Base-by-base conservation (phyloP, 2,329 filamentous ascomycete species). In the Myriosclerotinia scirpicola region DNA sequence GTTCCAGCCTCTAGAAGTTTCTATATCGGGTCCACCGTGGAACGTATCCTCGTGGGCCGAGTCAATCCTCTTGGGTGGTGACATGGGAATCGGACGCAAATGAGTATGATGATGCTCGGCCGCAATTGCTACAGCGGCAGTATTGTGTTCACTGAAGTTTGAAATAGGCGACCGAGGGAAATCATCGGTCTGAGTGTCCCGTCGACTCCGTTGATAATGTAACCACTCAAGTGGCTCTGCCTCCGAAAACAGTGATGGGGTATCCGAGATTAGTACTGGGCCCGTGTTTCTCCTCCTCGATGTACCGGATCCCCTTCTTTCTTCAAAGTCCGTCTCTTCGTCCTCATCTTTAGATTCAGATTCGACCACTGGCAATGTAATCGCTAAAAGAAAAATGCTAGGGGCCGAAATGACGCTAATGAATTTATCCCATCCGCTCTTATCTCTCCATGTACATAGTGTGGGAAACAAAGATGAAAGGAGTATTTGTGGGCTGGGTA, bases 301-400 rank as follows among this genome's bases (percentile, higher is more conserved):
- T 54, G 76, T 58, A 9, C 8, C 68, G 42, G n/a, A 69, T 60
- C 63, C 15, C 38, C 55, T 64, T 52, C 66, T 69, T 48, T 70
- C 67, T 38, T 26, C n/a, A 69, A 12, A 11, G 69, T 38, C 20
- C 65, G 56, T 66, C 34, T 71, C 65, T 44, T 79, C 76, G 5
- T 83, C 81, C 6, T 78, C 78, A 3, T 81, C 78, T 15, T 87
- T 84, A 9, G 84, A 82, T 26, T 85, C 83, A 1, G 85, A 85
- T 73, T 98, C 94, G 7, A 97, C 91, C 0, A 99, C 93, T 0
- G 96, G 95, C 5, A 99, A 78, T 0, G 95, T 99, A 56, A 95
- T 87, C 0, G 94, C 94, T 5, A 99, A 82, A 2, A 98, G 80
- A 69, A 99, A 91, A 48, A 99, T 92, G 72, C 90, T 96, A 1